phyloP scores from a whole-genome alignment of 768 basidiomycete genomes.

The Xerocomellus amylosporus region DNA sequence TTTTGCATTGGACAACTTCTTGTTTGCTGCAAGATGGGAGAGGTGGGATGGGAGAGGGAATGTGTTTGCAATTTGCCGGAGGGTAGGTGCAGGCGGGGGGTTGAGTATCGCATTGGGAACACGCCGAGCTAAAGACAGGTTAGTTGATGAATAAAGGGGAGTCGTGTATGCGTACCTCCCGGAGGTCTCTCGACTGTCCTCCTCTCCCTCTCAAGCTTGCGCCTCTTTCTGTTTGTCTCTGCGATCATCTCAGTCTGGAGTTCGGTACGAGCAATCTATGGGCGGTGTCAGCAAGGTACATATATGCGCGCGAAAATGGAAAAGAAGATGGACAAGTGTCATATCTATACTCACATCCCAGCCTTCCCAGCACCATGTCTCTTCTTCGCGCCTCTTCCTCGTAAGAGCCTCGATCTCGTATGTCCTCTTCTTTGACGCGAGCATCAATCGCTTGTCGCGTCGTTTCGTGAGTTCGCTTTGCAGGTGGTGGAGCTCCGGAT shows the following conservation, averaged over 20 bases:
- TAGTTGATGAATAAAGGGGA: not conserved
- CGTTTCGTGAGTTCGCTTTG: conserved; percentile 76
- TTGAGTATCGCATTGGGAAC: conserved; percentile 56
- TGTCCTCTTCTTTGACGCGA: conserved; percentile 71
- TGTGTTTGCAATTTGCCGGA: conserved; percentile 65
- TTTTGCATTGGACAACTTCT: conserved; percentile 15
- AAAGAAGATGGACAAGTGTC: not conserved
- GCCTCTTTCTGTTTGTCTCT: conserved; percentile 82
- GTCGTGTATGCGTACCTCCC: conserved; percentile 49
- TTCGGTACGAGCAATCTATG: conserved; percentile 70
- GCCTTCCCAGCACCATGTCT: conserved; percentile 80
- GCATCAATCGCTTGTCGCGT: conserved; percentile 75
- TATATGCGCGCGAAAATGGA: conserved; percentile 3
- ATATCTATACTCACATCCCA: conserved; percentile 73
- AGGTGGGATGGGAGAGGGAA: conserved; percentile 44
- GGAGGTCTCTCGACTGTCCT: conserved; percentile 73
- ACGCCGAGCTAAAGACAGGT: conserved; percentile 43
- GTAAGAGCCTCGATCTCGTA: conserved; percentile 64
- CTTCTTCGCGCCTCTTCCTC: conserved; percentile 65
- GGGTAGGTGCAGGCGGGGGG: conserved; percentile 53
- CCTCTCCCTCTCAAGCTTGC: conserved; percentile 82
- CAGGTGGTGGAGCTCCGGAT: conserved; percentile 83
- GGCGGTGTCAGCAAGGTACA: conserved; percentile 4
- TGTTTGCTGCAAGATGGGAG: conserved; percentile 23
- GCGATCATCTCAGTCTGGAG: conserved; percentile 87